Conservation (phyloP, 768 basidiomycete species). For the Phaeotremella skinneri region DNA sequence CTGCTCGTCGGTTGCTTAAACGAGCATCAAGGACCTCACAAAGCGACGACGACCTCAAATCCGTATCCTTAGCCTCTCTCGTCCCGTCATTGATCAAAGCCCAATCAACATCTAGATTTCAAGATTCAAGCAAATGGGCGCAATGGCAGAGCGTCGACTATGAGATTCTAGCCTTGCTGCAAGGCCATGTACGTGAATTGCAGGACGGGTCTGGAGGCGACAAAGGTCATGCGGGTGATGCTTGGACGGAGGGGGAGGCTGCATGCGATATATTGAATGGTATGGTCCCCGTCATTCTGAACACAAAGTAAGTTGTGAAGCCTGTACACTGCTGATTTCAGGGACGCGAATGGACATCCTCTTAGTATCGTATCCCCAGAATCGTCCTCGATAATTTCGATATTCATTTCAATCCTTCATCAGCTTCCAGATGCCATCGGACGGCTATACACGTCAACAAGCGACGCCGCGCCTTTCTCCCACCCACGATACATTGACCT, state of each 20-base stretch:
- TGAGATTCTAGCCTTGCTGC: constrained; percentile 44
- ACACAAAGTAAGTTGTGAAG: constrained; percentile 29
- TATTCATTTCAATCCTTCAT: constrained; percentile 34
- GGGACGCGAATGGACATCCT: constrained; percentile 9
- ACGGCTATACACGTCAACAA: constrained; percentile 33
- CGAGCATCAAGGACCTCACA: background rate
- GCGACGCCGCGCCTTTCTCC: constrained; percentile 25
- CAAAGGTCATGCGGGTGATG: constrained; percentile 27
- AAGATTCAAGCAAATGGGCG: constrained; percentile 1
- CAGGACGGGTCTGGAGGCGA: constrained; percentile 15
- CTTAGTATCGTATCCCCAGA: constrained; percentile 14
- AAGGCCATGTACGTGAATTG: constrained; percentile 38
- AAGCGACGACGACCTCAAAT: background rate
- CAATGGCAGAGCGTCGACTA: constrained; percentile 48
- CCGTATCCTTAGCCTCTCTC: constrained; percentile 31
- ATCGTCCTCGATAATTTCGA: constrained; percentile 14
- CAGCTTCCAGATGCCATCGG: constrained; percentile 40
- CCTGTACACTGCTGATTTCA: constrained; percentile 1
- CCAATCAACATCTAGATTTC: constrained; percentile 28
- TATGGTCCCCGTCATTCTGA: constrained; percentile 19
- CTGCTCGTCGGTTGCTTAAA: constrained; percentile 26
- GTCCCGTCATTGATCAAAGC: constrained; percentile 38
- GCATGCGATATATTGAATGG: constrained; percentile 38
- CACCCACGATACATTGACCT: constrained; percentile 47
- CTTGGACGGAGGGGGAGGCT: constrained; percentile 41